Conservation (phyloP, 1,139 yeast species). For the Hansenula sp. region DNA sequence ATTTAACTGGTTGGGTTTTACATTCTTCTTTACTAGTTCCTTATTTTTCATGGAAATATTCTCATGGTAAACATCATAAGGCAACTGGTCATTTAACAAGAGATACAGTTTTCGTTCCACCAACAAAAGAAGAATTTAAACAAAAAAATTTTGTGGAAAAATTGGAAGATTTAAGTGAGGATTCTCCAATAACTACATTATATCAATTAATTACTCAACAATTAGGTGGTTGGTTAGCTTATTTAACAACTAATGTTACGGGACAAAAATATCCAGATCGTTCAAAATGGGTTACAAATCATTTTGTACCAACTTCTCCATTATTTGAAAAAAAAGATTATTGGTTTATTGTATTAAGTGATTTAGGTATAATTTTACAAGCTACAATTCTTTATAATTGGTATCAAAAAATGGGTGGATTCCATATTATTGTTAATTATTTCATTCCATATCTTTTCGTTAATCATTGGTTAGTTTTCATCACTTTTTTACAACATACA, state of each 20-base stretch:
- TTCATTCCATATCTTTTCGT: slow-evolving; percentile 75
- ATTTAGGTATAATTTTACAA: slow-evolving; percentile 62
- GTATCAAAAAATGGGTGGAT: slow-evolving; percentile 58
- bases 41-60: slow-evolving; percentile 80
- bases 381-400: slow-evolving; percentile 55
- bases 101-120: slow-evolving; percentile 82
- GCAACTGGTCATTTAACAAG: slow-evolving; percentile 78
- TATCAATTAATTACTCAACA: slow-evolving; percentile 60
- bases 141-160: slow-evolving; percentile 33
- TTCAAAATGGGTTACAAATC: slow-evolving; percentile 48
- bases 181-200: slow-evolving; percentile 66
- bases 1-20: slow-evolving; percentile 74
- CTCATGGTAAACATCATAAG: slow-evolving; percentile 85
- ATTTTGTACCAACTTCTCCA: slow-evolving; percentile 71
- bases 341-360: slow-evolving; percentile 66
- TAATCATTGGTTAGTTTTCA: slow-evolving; percentile 87
- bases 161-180: slow-evolving; percentile 61
- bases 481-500: slow-evolving; percentile 81
- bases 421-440: slow-evolving; percentile 67
- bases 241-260: slow-evolving; percentile 67
- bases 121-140: slow-evolving; percentile 53
- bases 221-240: slow-evolving; percentile 67
- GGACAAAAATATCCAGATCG: slow-evolving; percentile 64
- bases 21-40: slow-evolving; percentile 80
- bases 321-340: slow-evolving; percentile 67